Base-by-base conservation (phyloP, 495 filamentous ascomycete species). In the Rusavskia elegans region DNA sequence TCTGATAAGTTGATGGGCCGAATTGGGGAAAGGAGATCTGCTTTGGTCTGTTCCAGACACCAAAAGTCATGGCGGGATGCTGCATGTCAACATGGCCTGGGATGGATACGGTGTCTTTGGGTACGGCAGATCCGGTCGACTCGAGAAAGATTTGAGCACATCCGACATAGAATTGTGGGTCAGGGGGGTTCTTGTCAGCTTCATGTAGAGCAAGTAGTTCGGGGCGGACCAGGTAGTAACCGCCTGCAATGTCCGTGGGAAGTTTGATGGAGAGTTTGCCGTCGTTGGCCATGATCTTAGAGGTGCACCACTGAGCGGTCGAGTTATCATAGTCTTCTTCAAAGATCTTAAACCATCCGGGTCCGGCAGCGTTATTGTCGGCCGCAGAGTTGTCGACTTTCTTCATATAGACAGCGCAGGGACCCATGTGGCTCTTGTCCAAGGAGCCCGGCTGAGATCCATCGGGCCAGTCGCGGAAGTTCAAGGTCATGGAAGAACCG, bases 301-400 rank as follows among this genome's bases (percentile, higher is more conserved):
- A 72, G 1, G 81, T 82, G 56, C 85, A 85, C 78, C 82, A 87
- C 52, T 75, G 66, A 3, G 68, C 68, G 45, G 60, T 56, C 6
- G 42, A 44, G 2, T 66, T 54, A 58, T 81, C 73, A 59, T 83
- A 84, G 45, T 80, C 82, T 32, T 79, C 73, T 42, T 83, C 69
- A 66, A 67, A 84, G 62, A 90, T 79, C 70, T 88, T 89, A 71
- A 90, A 85, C 85, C 85, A 90, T 20, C 85, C 84, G 52, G 64
- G 64, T 5, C 85, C 84, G 27, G 69, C 61, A 29, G 71, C 73
- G 52, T 68, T 66, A 54, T 69, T 56, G 56, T 52, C 54, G 13
- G 66, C 67, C 17, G 63, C 64, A 3, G 70, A 60, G 49, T 76
- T 62, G 45, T 62, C 61, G 5, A 83, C 72, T 30, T 72, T 70